Conservation (phyloP, 2,329 filamentous ascomycete species). For the Colletotrichum spinosum region DNA sequence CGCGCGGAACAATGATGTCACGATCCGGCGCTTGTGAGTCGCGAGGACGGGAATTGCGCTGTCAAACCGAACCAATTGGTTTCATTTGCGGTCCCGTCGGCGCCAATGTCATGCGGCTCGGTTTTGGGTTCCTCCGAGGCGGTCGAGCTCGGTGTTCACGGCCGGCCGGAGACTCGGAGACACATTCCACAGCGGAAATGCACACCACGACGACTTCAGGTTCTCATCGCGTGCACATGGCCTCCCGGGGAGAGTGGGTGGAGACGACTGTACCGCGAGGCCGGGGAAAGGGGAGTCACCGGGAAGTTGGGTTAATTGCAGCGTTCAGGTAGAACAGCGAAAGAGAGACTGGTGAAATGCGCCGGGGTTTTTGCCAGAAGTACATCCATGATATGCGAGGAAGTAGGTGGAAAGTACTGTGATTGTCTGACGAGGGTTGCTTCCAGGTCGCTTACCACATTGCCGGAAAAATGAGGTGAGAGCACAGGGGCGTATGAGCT, state of each 20-base stretch:
- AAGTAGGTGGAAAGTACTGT: too few species aligned
- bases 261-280: slow-evolving; percentile 25
- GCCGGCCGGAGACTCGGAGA: slow-evolving; percentile 18
- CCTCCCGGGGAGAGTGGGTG: slow-evolving; percentile 15
- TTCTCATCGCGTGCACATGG: slow-evolving; percentile 7
- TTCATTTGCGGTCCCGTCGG: not conserved
- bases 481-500: too few species aligned
- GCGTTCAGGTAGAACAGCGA: slow-evolving; percentile 18
- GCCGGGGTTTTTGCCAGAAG: too few species aligned
- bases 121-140: slow-evolving; percentile 30
- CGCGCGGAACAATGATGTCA: slow-evolving; percentile 1
- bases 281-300: slow-evolving; percentile 24
- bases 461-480: too few species aligned
- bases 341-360: too few species aligned
- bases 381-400: too few species aligned
- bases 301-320: slow-evolving; percentile 23
- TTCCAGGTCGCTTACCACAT: too few species aligned
- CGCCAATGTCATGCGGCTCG: slow-evolving; percentile 10
- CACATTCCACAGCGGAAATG: slow-evolving; percentile 18
- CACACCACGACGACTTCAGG: not conserved
- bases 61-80: too few species aligned
- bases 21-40: not conserved
- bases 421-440: too few species aligned
- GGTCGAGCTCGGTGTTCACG: slow-evolving; percentile 30
- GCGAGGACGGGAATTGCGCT: too few species aligned